A percentile compares a stretch with the other conserved stretches of the same genome.
phyloP scores from a whole-genome alignment of 306 rosid species.

The Quercus robur region DNA sequence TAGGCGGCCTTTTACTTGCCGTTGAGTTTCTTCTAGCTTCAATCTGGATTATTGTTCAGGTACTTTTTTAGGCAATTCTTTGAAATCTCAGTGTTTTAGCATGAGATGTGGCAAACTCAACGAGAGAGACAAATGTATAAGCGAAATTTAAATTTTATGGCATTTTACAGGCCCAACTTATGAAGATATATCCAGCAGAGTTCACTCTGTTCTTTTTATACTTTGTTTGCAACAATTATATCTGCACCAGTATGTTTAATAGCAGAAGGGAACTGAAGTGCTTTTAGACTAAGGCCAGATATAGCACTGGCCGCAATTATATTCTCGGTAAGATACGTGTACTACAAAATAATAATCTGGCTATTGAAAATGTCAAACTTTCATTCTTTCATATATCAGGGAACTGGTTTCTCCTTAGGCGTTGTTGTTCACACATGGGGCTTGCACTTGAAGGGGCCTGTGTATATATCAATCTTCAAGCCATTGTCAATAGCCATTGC shows the following conservation, averaged over 20 bases:
- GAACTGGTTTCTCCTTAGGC: constrained; percentile 73
- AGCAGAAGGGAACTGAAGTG: constrained; percentile 52
- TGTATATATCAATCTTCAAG: constrained; percentile 79
- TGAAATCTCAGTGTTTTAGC: no score
- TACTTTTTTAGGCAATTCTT: background rate
- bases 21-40: constrained; percentile 27
- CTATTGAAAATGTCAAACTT: background rate
- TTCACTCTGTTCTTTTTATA: constrained; percentile 36
- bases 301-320: constrained; percentile 58
- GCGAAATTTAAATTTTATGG: background rate
- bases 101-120: background rate
- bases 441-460: constrained; percentile 76
- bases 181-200: constrained; percentile 44
- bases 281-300: constrained; percentile 58
- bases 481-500: constrained; percentile 79
- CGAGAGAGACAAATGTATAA: background rate
- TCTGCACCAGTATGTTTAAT: constrained; percentile 49
- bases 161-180: constrained; percentile 28
- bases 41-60: constrained; percentile 49
- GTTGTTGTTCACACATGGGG: constrained; percentile 74
- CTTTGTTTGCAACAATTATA: constrained; percentile 46
- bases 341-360: background rate
- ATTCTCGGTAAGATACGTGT: constrained; percentile 59
- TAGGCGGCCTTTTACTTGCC: constrained; percentile 43
- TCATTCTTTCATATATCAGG: constrained; percentile 26